Base-by-base conservation (phyloP, 1,139 yeast genomes). In the Lodderomyces metapsilosis region DNA sequence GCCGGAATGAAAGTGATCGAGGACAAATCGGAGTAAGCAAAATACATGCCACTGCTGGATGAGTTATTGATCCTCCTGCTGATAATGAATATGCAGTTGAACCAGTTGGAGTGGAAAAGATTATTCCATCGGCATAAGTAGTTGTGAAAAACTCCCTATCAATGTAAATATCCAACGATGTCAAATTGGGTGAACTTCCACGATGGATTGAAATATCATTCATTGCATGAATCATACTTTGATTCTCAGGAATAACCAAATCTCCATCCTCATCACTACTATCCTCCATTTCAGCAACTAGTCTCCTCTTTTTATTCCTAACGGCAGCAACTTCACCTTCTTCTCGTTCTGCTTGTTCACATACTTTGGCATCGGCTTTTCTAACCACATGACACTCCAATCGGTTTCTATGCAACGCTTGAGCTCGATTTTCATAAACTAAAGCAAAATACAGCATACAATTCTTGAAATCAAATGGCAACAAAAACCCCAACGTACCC, bases 31-130 rank as follows among this genome's bases (percentile, higher is more conserved):
- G 97, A 0, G 96, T 87, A 30, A 89, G 64, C 42, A 89, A 64
- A 7, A 88, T 83, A 46, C 95, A 84, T 12, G 89, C 84, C 3
- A 91, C 95, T 39, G 82, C 67, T 0, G 98, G 97, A 50, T 91
- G 95, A 1, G 88, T 92, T 44, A 91, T 91, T 9, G 96, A 82
- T 1, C 98, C 97, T 7, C 98, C 97, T 1, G 95, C 80, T 21
- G 89, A 80, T 39, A 91, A 68, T 0, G 96, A 87, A 59, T 91
- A 91, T 0, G 97, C 97, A 0, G 98, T 91, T 7, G 96, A 87
- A 0, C 98, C 98, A 0, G 98, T 91, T 9, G 98, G 98, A 0
- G 97, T 86, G 8, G 94, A 76, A 39, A 88, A 71, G 7, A 84
- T 79, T 12, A 91, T 77, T 16, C 98, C 98, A 60, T 91, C 98